Evolutionary conservation across 2,329 filamentous ascomycete species (phyloP).

Genomic region (Tolypocladium ovalisporum): DNA sequence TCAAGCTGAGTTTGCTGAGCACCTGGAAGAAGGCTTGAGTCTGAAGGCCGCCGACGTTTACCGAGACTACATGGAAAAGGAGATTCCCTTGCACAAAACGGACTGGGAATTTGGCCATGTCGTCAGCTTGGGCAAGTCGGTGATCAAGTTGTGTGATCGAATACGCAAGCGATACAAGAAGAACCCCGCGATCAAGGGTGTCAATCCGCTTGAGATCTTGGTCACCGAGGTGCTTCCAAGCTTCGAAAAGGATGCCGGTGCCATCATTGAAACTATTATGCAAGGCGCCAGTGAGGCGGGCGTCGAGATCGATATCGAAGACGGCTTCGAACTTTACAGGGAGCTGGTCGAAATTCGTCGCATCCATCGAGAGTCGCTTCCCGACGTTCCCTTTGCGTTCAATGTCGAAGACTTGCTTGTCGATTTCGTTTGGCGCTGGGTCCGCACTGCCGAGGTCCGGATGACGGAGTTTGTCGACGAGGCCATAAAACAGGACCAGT

Average conservation of each 20-base stretch:
- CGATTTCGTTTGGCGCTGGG: conserved; percentile 95
- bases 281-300: conserved; percentile 57
- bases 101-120: conserved; percentile 89
- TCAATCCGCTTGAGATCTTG: conserved; percentile 54
- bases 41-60: conserved; percentile 73
- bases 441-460: conserved; percentile 66
- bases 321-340: conserved; percentile 89
- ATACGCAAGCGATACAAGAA: conserved; percentile 89
- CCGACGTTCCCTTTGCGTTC: conserved; percentile 68
- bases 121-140: conserved; percentile 75
- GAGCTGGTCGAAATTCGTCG: conserved; percentile 76
- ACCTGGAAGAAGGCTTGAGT: conserved; percentile 61
- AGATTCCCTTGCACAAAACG: conserved; percentile 69
- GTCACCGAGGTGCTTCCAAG: conserved; percentile 77
- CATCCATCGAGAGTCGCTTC: conserved; percentile 68
- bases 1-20: conserved; percentile 57
- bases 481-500: conserved; percentile 82
- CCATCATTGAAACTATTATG: conserved; percentile 74
- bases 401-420: conserved; percentile 77
- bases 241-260: conserved; percentile 81
- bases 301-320: conserved; percentile 73
- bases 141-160: conserved; percentile 75
- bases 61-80: conserved; percentile 62
- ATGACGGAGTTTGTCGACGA: conserved; percentile 79
- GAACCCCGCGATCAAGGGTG: conserved; percentile 77